Evolutionary conservation across 2,329 filamentous ascomycete genomes (phyloP).

Genomic region (Gaeumannomyces sp.): DNA sequence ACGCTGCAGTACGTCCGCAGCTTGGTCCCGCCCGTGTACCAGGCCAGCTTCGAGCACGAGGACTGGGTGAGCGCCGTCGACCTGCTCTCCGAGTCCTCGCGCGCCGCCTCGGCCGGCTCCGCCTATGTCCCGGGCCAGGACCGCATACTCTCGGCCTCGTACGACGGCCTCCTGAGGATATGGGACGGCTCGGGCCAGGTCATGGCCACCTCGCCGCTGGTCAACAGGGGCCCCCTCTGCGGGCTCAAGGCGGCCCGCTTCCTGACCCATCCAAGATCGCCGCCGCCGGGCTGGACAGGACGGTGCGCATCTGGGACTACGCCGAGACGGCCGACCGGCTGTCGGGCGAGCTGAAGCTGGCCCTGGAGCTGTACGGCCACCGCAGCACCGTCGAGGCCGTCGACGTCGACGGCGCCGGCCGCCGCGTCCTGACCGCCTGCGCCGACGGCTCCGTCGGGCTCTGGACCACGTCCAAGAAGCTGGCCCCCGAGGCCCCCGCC

Average conservation of each 20-base stretch:
- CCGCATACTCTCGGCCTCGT: slow-evolving; percentile 83
- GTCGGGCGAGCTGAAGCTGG: slow-evolving; percentile 36
- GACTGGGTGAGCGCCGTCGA: slow-evolving; percentile 93
- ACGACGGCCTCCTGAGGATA: slow-evolving; percentile 80
- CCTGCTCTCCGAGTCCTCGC: slow-evolving; percentile 63
- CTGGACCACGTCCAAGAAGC: slow-evolving; percentile 76
- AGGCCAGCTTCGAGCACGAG: slow-evolving; percentile 92
- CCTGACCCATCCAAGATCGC: slow-evolving; percentile 72
- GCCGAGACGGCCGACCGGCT: slow-evolving; percentile 56
- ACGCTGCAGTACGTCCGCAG: slow-evolving; percentile 91
- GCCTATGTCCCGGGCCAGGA: slow-evolving; percentile 51
- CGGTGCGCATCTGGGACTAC: slow-evolving; percentile 87
- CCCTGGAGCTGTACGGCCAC: slow-evolving; percentile 23
- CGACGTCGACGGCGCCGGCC: slow-evolving; percentile 65
- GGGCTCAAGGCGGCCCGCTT: slow-evolving; percentile 81
- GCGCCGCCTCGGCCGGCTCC: slow-evolving; percentile 49
- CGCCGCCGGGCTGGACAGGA: slow-evolving; percentile 78
- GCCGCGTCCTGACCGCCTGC: slow-evolving; percentile 78
- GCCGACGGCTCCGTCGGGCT: slow-evolving; percentile 79
- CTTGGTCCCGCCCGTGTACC: slow-evolving; percentile 79
- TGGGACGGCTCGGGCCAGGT: slow-evolving; percentile 87
- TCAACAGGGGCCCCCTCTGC: slow-evolving; percentile 66
- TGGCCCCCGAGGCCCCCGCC: slow-evolving; percentile 67
- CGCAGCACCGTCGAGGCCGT: slow-evolving; percentile 59
- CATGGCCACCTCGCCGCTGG: slow-evolving; percentile 67